phyloP scores from a whole-genome alignment of 2,329 filamentous ascomycete species.

The Penicillium sp. region DNA sequence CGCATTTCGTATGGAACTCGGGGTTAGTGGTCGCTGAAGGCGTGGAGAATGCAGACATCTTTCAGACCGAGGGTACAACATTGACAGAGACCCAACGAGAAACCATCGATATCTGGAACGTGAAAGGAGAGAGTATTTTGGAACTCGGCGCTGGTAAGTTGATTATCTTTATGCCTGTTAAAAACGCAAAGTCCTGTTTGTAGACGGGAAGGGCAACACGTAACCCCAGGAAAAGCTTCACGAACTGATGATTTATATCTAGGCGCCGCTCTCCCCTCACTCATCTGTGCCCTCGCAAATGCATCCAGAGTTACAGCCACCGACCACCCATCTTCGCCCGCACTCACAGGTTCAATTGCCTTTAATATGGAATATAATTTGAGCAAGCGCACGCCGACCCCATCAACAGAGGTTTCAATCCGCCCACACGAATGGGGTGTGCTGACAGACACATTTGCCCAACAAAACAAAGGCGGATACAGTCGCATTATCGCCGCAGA shows the following conservation, averaged over 20 bases:
- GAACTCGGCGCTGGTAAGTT: slow-evolving; percentile 63
- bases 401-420: slow-evolving; percentile 32
- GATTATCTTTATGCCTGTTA: neutral
- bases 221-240: neutral
- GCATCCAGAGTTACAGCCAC: slow-evolving; percentile 49
- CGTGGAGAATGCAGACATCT: slow-evolving; percentile 36
- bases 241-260: neutral
- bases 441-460: slow-evolving; percentile 41
- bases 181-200: neutral
- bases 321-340: slow-evolving; percentile 50
- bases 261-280: slow-evolving; percentile 44
- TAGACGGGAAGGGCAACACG: too few relatives aligned
- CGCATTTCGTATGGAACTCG: slow-evolving; percentile 62
- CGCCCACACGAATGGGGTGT: slow-evolving; percentile 58
- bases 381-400: slow-evolving; percentile 12
- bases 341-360: slow-evolving; percentile 44
- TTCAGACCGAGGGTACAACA: neutral
- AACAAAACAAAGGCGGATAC: slow-evolving; percentile 42
- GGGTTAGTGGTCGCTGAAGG: slow-evolving; percentile 45
- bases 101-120: slow-evolving; percentile 38
- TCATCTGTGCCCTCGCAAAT: slow-evolving; percentile 38
- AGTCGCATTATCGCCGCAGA: slow-evolving; percentile 61
- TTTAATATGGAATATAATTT: slow-evolving; percentile 53
- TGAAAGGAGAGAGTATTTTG: slow-evolving; percentile 54
- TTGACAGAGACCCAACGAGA: slow-evolving; percentile 17